Base-by-base conservation (phyloP, 768 basidiomycete genomes). In the Amanita jacksonii region DNA sequence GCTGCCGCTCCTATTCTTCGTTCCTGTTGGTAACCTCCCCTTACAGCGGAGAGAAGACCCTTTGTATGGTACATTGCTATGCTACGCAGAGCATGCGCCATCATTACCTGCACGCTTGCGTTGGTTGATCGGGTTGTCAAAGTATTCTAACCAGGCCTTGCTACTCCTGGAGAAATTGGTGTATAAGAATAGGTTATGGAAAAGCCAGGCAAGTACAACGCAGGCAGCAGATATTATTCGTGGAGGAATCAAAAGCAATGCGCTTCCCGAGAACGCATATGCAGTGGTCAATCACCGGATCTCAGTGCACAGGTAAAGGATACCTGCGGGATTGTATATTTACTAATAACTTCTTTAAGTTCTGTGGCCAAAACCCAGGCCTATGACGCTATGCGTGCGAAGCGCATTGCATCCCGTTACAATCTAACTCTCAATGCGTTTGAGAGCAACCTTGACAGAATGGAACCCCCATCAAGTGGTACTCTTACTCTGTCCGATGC, bases 221-320 rank as follows among this genome's bases (percentile, higher is more conserved):
- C 84, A 87, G 58, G 88, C 88, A 1, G 72, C 82, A 34, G 85
- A 88, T 53, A 55, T 91, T 9, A 70, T 79, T 27, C 62, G 67
- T n/a, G 78, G 77, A 16, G 81, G 79, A 8, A 74, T 80, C 22
- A 87, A 88, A 60, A 68, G 70, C 20, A 90, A 90, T 53, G 85
- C 86, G 20, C 71, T 92, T 18, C 88, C 88, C 1, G 87, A 90
- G 60, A 68, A 64, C 44, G 81, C 76, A 1, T 77, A 66, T 1
- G 41, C 41, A 1, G 58, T 86, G 18, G 70, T 87, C 22, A 85
- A 88, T 54, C 82, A 84, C 53, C 78, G 85, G 4, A 76, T 87
- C 41, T 69, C 79, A 4, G 72, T 73, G 5, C 66, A 71, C 38
- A 81, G 77, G 79, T 71, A 25, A 46, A 57, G 53, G 15, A 42